phyloP scores from a whole-genome alignment of 768 basidiomycete genomes.

The Infundibulicybe gibba region DNA sequence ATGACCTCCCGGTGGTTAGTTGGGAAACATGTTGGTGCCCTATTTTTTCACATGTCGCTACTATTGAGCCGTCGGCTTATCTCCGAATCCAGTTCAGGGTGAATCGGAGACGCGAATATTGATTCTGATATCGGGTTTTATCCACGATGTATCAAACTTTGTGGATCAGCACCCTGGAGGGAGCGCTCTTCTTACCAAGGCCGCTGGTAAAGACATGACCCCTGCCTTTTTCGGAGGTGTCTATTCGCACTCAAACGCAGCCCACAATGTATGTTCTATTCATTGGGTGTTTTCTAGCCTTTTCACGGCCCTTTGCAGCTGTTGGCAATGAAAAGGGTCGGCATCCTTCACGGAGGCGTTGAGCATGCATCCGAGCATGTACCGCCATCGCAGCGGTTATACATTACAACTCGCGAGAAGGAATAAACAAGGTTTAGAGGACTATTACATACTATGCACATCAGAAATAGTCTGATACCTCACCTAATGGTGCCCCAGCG shows the following conservation, averaged over 20 bases:
- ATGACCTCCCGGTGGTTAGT: constrained; percentile 67
- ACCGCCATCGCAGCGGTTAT: constrained; percentile 43
- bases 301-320: constrained; percentile 26
- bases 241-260: constrained; percentile 81
- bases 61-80: neutral
- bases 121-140: constrained; percentile 79
- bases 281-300: neutral
- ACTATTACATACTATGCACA: too few relatives aligned
- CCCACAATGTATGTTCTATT: constrained; percentile 57
- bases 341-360: constrained; percentile 61
- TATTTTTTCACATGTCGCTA: neutral
- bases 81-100: constrained; percentile 46
- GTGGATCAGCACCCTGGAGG: constrained; percentile 82
- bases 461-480: too few relatives aligned
- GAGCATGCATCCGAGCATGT: constrained; percentile 47
- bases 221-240: constrained; percentile 83
- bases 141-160: constrained; percentile 80
- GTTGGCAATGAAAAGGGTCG: constrained; percentile 76
- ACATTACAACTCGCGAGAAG: constrained; percentile 20
- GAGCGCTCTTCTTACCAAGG: constrained; percentile 46
- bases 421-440: too few relatives aligned
- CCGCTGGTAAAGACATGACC: constrained; percentile 80
- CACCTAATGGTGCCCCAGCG: too few relatives aligned
- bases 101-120: constrained; percentile 64
- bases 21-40: constrained; percentile 74